These are phyloP conservation scores for Magnusiomyces sp. DNA, from an alignment of 1,139 yeast species.

Conservation along the genomic window DNA sequence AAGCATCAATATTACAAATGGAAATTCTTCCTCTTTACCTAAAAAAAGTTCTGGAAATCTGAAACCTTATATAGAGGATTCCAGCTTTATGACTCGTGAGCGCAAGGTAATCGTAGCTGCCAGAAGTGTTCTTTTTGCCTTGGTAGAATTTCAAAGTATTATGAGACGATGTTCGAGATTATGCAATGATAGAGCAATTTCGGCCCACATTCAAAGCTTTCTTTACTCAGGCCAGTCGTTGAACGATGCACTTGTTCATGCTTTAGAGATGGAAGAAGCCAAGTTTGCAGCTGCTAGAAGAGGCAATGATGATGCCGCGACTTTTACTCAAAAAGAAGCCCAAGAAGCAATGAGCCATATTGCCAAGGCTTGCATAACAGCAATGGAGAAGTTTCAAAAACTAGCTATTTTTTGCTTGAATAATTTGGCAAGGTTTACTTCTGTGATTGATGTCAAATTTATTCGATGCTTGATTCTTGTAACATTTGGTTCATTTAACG, in stretches of 20 bases:
- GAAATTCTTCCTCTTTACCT: background rate
- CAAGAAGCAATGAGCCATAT: constrained; percentile 2
- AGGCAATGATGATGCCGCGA: background rate
- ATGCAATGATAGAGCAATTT: constrained; percentile 49
- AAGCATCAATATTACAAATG: background rate
- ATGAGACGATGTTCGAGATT: constrained; percentile 59
- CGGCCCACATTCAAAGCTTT: constrained; percentile 9
- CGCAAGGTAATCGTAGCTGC: constrained; percentile 28
- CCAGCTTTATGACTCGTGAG: constrained; percentile 13
- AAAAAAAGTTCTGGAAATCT: constrained; percentile 11
- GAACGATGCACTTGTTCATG: constrained; percentile 20
- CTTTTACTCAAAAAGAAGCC: constrained; percentile 7
- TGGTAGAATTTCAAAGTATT: constrained; percentile 64
- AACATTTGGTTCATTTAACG: constrained; percentile 65
- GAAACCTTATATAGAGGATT: constrained; percentile 1
- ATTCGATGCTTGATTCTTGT: constrained; percentile 67
- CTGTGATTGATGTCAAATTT: constrained; percentile 55
- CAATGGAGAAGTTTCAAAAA: constrained; percentile 13
- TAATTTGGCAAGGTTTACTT: constrained; percentile 19
- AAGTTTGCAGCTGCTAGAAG: background rate
- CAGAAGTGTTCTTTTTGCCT: constrained; percentile 33
- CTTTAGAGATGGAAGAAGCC: constrained; percentile 18
- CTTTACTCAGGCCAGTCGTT: constrained; percentile 14
- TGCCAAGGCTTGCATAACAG: constrained; percentile 11
- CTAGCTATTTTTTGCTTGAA: constrained; percentile 19